Base-by-base conservation (phyloP, 805 yeast genomes). In the Candida wancherniae region DNA sequence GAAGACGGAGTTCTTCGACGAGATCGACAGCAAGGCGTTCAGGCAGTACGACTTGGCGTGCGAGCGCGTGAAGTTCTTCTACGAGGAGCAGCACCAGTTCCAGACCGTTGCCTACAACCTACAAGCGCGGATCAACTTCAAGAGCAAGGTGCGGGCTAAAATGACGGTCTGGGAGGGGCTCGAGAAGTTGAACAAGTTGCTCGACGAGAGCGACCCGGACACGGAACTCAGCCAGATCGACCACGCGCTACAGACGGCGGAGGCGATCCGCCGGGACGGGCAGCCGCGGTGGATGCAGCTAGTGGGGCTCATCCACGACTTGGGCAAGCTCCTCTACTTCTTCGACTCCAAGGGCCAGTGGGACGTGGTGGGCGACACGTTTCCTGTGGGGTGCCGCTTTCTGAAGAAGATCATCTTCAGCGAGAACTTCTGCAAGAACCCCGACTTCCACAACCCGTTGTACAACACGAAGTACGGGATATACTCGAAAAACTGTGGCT, bases 291-390 rank as follows among this genome's bases (percentile, higher is more conserved):
- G 87, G 87, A 79, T 80, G 63, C 86, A 80, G 51, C 55, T 80
- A 15, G 84, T 80, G 6, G 87, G 87, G 1, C 55, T 80, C 19
- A 76, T 80, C 23, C 87, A 80, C 47, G 87, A 80, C 50, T 57
- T 80, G 37, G 87, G 87, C 1, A 80, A 80, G 46, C 62, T 80
- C 11, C 59, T 80, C 11, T 80, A 80, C 50, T 80, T 79, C 42
- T 80, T 72, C 47, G 85, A 77, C 44, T 78, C 84, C 9, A 67
- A 74, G 44, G 86, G 86, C 6, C 86, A 80, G 51, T 80, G 86
- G 86, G 85, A 80, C 48, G 87, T 80, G 18, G 87, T 80, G 13
- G 87, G 87, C 5, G 87, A 80, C 49, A 80, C 86, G 3, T 80
- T 80, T 46, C 84, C 86, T 0, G 84, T 80, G 15, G 87, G 87